Evolutionary conservation across 495 filamentous ascomycete genomes (phyloP).

Genomic region (Pseudomonodictys pantanalensis): DNA sequence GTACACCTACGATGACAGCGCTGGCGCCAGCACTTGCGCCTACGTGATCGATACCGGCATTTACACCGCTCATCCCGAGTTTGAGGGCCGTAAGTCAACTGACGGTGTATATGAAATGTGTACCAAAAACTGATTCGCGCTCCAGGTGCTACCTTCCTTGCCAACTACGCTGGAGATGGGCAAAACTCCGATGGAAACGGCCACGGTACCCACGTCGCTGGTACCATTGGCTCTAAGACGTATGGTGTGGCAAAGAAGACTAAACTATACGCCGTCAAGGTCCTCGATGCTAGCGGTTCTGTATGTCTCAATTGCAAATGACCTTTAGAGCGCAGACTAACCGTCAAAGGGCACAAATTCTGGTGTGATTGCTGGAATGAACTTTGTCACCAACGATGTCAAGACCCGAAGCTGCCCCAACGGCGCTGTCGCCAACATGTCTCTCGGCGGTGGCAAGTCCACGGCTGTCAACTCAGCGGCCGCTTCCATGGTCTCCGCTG

Average conservation of each 20-base stretch:
- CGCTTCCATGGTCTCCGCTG: constrained; percentile 14
- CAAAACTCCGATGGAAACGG: constrained; percentile 50
- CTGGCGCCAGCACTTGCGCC: constrained; percentile 26
- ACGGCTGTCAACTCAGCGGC: constrained; percentile 27
- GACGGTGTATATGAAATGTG: background rate
- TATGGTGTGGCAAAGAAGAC: constrained; percentile 65
- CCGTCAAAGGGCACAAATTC: constrained; percentile 38
- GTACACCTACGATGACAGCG: constrained; percentile 28
- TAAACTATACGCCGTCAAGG: constrained; percentile 61
- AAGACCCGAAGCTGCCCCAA: constrained; percentile 29
- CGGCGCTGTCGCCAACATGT: constrained; percentile 31
- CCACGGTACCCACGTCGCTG: constrained; percentile 66
- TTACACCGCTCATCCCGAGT: constrained; percentile 29
- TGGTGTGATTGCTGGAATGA: constrained; percentile 53
- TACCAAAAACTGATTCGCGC: background rate
- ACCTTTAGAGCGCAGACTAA: background rate
- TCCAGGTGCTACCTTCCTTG: constrained; percentile 26
- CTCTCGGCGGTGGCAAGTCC: constrained; percentile 31
- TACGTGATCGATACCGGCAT: constrained; percentile 38
- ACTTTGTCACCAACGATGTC: constrained; percentile 53
- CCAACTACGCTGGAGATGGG: constrained; percentile 33
- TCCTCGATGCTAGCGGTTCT: constrained; percentile 52
- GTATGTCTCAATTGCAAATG: constrained; percentile 1
- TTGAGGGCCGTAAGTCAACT: constrained; percentile 33
- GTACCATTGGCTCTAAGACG: constrained; percentile 57